Conservation (phyloP, 345 rosid species). For the Aurinia saxatilis region DNA sequence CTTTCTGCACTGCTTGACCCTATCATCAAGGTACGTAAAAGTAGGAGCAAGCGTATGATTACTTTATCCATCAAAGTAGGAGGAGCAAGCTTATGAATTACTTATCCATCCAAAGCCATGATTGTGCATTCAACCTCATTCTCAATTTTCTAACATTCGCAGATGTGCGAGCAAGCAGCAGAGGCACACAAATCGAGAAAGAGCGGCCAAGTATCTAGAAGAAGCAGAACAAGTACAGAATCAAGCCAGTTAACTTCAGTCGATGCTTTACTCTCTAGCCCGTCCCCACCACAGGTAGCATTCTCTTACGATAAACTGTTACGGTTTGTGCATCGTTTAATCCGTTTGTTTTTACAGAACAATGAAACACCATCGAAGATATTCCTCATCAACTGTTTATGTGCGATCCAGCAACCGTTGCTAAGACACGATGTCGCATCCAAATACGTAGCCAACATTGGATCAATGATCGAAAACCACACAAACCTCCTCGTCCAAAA, state of each 20-base stretch:
- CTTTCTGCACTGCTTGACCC: constrained; percentile 89
- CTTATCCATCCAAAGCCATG: background rate
- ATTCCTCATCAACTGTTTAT: constrained; percentile 88
- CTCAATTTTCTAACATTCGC: constrained; percentile 11
- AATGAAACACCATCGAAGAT: constrained; percentile 76
- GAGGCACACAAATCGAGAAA: constrained; percentile 86
- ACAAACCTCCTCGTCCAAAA: constrained; percentile 55
- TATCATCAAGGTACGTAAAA: constrained; percentile 63
- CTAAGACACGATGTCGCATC: constrained; percentile 62
- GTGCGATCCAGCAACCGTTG: constrained; percentile 83
- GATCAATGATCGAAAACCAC: constrained; percentile 66
- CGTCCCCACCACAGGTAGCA: constrained; percentile 56
- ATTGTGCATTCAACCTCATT: constrained; percentile 3
- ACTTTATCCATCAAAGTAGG: background rate
- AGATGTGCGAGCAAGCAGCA: constrained; percentile 99
- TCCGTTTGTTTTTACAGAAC: constrained; percentile 44
- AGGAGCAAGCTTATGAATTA: background rate
- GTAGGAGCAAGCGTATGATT: background rate
- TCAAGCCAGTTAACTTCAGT: constrained; percentile 59
- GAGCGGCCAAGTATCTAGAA: constrained; percentile 52
- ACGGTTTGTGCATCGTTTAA: background rate
- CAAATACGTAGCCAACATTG: constrained; percentile 62
- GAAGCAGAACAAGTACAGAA: constrained; percentile 61
- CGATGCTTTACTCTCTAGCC: constrained; percentile 81
- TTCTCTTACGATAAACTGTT: background rate